phyloP scores from a whole-genome alignment of 2,329 filamentous ascomycete species.

The Pseudocercospora fuligena region DNA sequence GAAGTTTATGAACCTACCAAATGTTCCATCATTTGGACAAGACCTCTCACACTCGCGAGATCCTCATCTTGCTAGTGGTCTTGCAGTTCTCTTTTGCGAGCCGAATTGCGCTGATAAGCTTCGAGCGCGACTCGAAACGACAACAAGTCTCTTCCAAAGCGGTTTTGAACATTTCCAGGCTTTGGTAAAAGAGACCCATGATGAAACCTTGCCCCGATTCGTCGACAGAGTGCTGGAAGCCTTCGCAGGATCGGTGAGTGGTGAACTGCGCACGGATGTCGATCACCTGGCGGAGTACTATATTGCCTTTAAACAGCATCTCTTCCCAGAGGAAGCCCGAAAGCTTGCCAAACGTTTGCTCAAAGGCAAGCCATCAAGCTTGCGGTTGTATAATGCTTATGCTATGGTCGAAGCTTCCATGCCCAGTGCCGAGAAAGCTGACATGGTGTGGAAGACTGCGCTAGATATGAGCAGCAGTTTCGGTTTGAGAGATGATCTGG shows the following conservation, averaged over 20 bases:
- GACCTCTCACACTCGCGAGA: constrained; percentile 11
- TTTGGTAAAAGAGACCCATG: background rate
- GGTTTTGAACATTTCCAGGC: constrained; percentile 15
- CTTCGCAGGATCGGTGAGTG: constrained; percentile 50
- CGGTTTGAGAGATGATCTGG: constrained; percentile 42
- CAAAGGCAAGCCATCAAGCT: constrained; percentile 67
- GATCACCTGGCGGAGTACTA: constrained; percentile 69
- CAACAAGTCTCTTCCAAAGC: constrained; percentile 20
- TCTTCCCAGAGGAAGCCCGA: constrained; percentile 59
- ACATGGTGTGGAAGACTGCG: constrained; percentile 70
- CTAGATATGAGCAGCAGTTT: constrained; percentile 61
- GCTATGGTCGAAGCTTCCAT: constrained; percentile 70
- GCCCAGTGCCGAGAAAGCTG: constrained; percentile 62
- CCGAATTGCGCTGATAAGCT: background rate
- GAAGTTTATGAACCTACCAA: constrained; percentile 55
- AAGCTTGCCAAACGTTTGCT: constrained; percentile 75
- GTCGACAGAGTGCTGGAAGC: constrained; percentile 60
- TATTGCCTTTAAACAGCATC: constrained; percentile 67
- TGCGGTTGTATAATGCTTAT: constrained; percentile 78
- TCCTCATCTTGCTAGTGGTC: constrained; percentile 15
- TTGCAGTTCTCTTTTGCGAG: background rate
- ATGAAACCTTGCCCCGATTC: constrained; percentile 30
- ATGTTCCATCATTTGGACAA: constrained; percentile 46
- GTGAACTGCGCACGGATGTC: constrained; percentile 42
- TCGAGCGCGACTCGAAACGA: background rate